Base-by-base conservation (phyloP, 2,329 filamentous ascomycete genomes). In the Sordariomycetes sp. region DNA sequence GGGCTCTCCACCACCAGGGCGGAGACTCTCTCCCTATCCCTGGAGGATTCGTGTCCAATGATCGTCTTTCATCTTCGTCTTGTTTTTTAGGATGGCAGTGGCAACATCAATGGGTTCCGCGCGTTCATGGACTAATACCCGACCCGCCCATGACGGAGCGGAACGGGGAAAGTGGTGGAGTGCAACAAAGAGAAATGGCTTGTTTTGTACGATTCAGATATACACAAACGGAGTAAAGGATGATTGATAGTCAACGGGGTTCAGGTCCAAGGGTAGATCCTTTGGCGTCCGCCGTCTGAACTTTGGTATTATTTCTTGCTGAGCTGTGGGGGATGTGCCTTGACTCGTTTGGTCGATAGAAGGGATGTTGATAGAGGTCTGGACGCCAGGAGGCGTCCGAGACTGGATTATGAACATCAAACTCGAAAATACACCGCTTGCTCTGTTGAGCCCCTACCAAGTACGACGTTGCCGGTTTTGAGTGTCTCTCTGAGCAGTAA, bases 191-290 rank as follows among this genome's bases (percentile, higher is more conserved):
- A 20, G 45, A 13, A 5, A 50, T 10, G 45, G n/a, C 8, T 24
- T 24, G 13, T 52, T 53, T 22, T 53, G 52, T 53, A 53, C 52
- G 52, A 53, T 53, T 32, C 28, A 53, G 52, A 53, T 24, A 53
- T 53, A 53, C 51, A 34, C 20, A 34, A 35, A 53, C 25, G 52
- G 52, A 53, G 52, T 53, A 53, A 53, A 24, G 51, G 45, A 24
- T 50, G 45, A 32, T 32, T 32, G 28, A 20, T 50, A 50, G 45
- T 50, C 22, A 24, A 24, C 20, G 45, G 45, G 45, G 22, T 45
- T 24, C n/a, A 20, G 45, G n/a, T 50, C n/a, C 22, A 22, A 15
- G 45, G 45, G 45, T 39, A 39, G 3, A 39, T 39, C 36, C 36
- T 39, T 3, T 8, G 36, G 36, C 36, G 12, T 13, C 36, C 36